Evolutionary conservation across 1,139 yeast species (phyloP), one percentile per base, ranked within the genome.

Genomic region (Arxiozyma telluris): DNA sequence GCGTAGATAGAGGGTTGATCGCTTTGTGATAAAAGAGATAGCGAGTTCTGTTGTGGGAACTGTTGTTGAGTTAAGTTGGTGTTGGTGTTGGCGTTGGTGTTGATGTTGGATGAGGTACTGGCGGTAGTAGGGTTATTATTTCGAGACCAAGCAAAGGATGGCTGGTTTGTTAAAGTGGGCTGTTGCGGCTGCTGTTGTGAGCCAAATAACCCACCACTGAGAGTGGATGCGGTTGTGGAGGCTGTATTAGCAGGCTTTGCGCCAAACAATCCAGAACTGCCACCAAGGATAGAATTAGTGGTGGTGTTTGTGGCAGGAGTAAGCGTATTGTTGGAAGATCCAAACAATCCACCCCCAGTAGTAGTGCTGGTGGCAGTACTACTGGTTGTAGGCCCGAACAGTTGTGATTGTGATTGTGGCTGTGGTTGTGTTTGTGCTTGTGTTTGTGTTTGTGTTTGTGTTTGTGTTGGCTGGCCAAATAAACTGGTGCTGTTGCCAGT

Each of bases 131-230:
- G 23, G 30, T 43, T 44, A 15, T 34, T 45, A 21, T 45, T 52
- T 50, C 69, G 68, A 5, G 77, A 71, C 78, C 78, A 75, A 2
- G 77, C 73, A 66, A 75, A 75, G 1, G 78, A 72, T 6, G 78
- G 79, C 56, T 74, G 77, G 12, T 64, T 61, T 11, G 57, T 38
- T n/a, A 47, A 30, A n/a, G 45, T 41, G 20, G 50, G 48, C 41
- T 41, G 48, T 20, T 18, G 27, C 3, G 47, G 20, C 1, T 58
- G 49, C 53, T 55, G 51, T 39, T 51, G 48, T 25, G 50, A 48
- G 17, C 68, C 68, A 55, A 65, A 66, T 11, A 65, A 50, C 1
- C 50, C 50, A 44, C 68, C 68, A 20, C 60, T 58, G 22, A 43
- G 45, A n/a, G 34, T 43, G 6, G 39, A 6, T 34, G 39, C n/a